Conservation (phyloP, 192 early-diverging fungal genomes). For the Pilobolus umbonatus region DNA sequence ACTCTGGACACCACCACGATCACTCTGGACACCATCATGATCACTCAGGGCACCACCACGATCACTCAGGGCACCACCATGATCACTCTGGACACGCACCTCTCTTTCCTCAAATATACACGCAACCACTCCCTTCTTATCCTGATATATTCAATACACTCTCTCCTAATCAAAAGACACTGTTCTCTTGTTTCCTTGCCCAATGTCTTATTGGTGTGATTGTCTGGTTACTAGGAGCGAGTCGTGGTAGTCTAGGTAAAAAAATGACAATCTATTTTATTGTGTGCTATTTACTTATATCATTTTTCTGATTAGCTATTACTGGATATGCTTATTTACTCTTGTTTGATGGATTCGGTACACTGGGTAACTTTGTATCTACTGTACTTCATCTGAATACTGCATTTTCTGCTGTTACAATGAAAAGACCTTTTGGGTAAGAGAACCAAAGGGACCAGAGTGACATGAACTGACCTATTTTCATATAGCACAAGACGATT, state of each 20-base stretch:
- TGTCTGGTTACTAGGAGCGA: conserved; percentile 40
- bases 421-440: conserved; percentile 55
- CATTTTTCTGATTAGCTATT: conserved; percentile 25
- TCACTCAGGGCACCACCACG: conserved; percentile 18
- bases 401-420: conserved; percentile 35
- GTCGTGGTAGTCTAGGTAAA: conserved; percentile 42
- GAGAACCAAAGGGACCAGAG: background rate
- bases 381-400: conserved; percentile 38
- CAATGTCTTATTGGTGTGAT: conserved; percentile 38
- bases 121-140: conserved; percentile 38
- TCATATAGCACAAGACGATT: conserved; percentile 41
- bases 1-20: background rate
- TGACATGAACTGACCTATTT: background rate
- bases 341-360: conserved; percentile 53
- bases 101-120: conserved; percentile 9
- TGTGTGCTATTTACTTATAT: background rate
- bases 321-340: conserved; percentile 45
- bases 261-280: background rate
- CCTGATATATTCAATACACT: conserved; percentile 31
- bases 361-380: conserved; percentile 48
- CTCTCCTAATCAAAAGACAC: conserved; percentile 44
- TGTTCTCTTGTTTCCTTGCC: conserved; percentile 44
- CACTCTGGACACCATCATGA: background rate
- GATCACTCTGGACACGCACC: conserved; percentile 25
- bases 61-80: background rate